Base-by-base conservation (phyloP, 2,329 filamentous ascomycete species). In the Cercospora sojina region DNA sequence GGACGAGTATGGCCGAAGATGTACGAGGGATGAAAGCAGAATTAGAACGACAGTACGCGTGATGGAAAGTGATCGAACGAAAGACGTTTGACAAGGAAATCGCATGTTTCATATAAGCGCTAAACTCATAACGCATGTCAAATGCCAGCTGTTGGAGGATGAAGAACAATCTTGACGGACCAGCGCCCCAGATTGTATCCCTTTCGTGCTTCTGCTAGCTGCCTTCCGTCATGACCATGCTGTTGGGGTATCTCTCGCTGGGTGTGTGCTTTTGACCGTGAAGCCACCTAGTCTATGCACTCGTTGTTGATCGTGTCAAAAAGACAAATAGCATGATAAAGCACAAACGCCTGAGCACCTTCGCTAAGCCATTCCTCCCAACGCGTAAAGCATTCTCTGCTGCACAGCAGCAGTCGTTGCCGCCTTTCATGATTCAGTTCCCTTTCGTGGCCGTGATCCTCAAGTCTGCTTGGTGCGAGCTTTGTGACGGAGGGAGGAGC, bases 331-430 rank as follows among this genome's bases (percentile, higher is more conserved):
- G 43, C 20, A 49, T 3, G 16, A 7, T 32, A 61, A 61, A 61
- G 43, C 25, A 35, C 31, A 51, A 61, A 51, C 59, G 32, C 59
- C 59, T 3, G 3, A 49, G 23, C 58, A 60, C 59, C 59, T 20
- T 31, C 59, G 59, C 59, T 51, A 41, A 60, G 1, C 16, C 29
- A 58, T 31, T 7, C 3, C 13, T 20, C 23, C 7, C 6, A 25
- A 25, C 12, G n/a, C 18, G 31, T 20, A 25, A 23, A 41, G 10
- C 16, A 41, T 8, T n/a, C 16, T 16, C 8, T 18, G n/a, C 3
- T 23, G 43, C 20, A 5, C 43, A 49, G 43, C 18, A 23, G 20
- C 18, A n/a, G 43, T 2, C 3, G 20, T 49, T 9, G 7, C 23
- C 18, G 7, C 23, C 18, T 4, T 49, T 18, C 12, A 9, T 20